Evolutionary conservation across 1,284 basidiomycete species (phyloP), one percentile per base, ranked within the genome.

Genomic region (Gastroboletus turbinatus): DNA sequence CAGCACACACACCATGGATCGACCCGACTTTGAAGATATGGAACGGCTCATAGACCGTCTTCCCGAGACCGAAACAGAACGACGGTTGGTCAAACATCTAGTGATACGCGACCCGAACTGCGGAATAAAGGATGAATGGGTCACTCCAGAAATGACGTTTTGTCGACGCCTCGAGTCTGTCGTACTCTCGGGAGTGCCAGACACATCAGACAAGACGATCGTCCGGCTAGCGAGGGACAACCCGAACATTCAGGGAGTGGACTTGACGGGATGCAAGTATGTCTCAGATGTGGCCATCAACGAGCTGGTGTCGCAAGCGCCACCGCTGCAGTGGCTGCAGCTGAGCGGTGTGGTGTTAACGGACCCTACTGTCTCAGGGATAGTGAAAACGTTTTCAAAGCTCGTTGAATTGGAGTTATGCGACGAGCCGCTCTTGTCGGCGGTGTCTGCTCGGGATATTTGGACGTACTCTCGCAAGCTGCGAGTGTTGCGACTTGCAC

Each of bases 361-460:
- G 4, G 91, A 94, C 66, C 77, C 79, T 3, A 83, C 88, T 6
- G 78, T 97, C 53, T 85, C 86, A 50, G 80, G 83, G 14, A 80
- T 97, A 59, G 87, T 87, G 8, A 84, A 83, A 52, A 78, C 84
- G 17, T 94, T 93, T 66, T 85, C 90, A 2, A 81, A 84, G 51
- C 80, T 97, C 16, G 77, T 90, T 53, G 94, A 96, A 71, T 79
- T 96, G 58, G 94, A 97, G 68, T 74, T 96, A 10, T 85, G 84
- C 61, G 79, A 84, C 60, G 84, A 92, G 52, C 81, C 85, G n/a
- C 76, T 86, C 38, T 71, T 97, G 58, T 87, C 89, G 13, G 83
- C 92, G 32, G 69, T 81, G 27, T 81, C 90, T 2, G 79, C 90
- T 17, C 82, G 90, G 55, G 87, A 93, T 64, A 78, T 97, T n/a